Base-by-base conservation (phyloP, 192 early-diverging fungal genomes). In the Coemansia sp. region DNA sequence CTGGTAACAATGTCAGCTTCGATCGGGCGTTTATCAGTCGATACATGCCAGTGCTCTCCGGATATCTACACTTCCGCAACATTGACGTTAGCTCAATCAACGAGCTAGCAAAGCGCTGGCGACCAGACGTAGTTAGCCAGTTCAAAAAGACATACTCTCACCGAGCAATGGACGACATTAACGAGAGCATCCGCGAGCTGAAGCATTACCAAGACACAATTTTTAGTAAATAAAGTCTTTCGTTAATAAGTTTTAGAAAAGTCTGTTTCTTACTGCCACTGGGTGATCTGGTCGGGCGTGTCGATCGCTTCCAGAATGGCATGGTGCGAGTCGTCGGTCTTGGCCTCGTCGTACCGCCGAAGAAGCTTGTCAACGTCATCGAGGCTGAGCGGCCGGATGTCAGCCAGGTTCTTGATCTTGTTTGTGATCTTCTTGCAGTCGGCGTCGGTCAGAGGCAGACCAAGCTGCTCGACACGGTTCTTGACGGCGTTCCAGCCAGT, bases 401-500 rank as follows among this genome's bases (percentile, higher is more conserved):
- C 96, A 18, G 94, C 93, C 23, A 96, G 78, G 60, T 84, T 78
- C 87, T 98, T 98, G 83, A 98, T 97, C 76, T 95, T 89, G 64
- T 81, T 81, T 3, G 96, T 98, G 48, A 97, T 85, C 34, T 76
- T 81, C 87, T 98, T 98, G 74, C 92, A 83, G 55, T 96, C 87
- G 14, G 87, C 86, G 69, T 98, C 96, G 59, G 84, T 89, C 50
- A 97, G 69, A 11, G 67, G 77, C 48, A 98, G 75, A 15, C 86
- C 87, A 14, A 98, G 80, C 76, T 97, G 94, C 65, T 97, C 90
- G 14, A 92, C 92, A 64, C 96, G 91, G 80, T 94, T 93, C 89
- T 97, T 97, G 82, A 98, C 96, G 39, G 96, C 94, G 78, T 98
- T 97, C 94, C 96, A 98, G 15, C 96, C 94, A 2, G 96, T 98